Evolutionary conservation across 1,139 yeast genomes (phyloP).

Genomic region (Candida tropicalis): DNA sequence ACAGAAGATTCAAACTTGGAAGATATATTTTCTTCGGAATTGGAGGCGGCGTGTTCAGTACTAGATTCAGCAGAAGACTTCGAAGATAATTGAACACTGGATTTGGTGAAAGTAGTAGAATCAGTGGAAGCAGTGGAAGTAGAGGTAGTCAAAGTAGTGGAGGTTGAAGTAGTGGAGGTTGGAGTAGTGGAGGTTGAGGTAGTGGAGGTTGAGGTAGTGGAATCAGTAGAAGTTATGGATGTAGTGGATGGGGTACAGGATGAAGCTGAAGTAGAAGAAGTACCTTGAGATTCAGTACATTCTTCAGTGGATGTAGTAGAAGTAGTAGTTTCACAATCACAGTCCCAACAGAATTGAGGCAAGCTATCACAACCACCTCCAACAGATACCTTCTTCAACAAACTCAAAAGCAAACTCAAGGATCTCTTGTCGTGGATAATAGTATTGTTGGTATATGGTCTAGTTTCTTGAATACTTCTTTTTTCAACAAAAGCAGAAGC

Average conservation of each 20-base stretch:
- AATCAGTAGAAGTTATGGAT: no score
- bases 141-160: no score
- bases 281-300: neutral
- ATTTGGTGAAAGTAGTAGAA: no score
- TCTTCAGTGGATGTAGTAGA: conserved; percentile 1
- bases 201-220: no score
- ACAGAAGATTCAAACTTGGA: no score
- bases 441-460: conserved; percentile 4
- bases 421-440: conserved; percentile 11
- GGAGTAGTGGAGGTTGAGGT: no score
- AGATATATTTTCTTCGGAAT: no score
- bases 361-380: conserved; percentile 7
- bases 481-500: conserved; percentile 8
- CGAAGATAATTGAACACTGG: no score
- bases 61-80: no score
- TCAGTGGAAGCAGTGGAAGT: no score
- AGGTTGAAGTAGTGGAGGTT: no score
- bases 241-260: neutral
- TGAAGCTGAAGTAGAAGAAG: neutral
- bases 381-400: conserved; percentile 8
- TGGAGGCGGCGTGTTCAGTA: no score
- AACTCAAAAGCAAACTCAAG: conserved; percentile 6
- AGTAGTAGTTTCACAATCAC: conserved; percentile 10
- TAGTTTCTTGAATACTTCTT: conserved; percentile 10
- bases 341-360: conserved; percentile 16